Evolutionary conservation across 257 asterid genomes (phyloP), one percentile per base, ranked within the genome.

Genomic region (Knoxia roxburghii): DNA sequence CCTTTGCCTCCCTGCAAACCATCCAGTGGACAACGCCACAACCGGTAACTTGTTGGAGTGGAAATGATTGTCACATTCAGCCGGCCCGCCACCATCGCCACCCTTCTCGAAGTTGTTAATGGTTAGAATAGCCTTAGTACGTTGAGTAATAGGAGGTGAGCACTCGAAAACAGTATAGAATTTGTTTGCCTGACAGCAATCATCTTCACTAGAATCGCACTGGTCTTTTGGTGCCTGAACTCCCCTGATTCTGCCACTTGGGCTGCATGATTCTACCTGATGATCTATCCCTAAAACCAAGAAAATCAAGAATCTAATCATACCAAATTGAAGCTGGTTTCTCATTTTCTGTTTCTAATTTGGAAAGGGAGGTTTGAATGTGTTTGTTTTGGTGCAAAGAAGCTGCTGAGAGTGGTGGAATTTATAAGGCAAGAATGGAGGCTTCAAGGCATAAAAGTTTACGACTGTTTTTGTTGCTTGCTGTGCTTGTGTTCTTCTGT

Each of bases 31-130:
- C 40, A 77, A 41, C 3, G 81, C 73, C 23, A 73, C 75, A 14
- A 77, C 64, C 1, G 75, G 78, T 18, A 43, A 27, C 7, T 63
- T 40, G 35, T 77, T 32, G 12, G 72, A 68, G 67, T 73, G 77
- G 72, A 64, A 77, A 48, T 65, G 52, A 11, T 63, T 29, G 72
- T 75, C 77, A 24, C 76, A 77, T 60, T 69, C 73, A 2, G 81
- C 52, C 29, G 81, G 78, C 3, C 33, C 74, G 2, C 71, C 78
- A 21, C 80, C 80, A 60, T 32, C 70, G 5, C 76, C 76, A 0
- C 73, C 78, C 39, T 77, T 54, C 13, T 56, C 45, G 24, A 77
- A 77, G 55, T 43, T 35, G 41, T 73, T 77, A 1, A 64, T 6
- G 0, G 81, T 73, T 37, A 73, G 24, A 37, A 51, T 52, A 11